phyloP scores from a whole-genome alignment of 352 stramenopile genomes.

The Globisporangium megalacanthum region DNA sequence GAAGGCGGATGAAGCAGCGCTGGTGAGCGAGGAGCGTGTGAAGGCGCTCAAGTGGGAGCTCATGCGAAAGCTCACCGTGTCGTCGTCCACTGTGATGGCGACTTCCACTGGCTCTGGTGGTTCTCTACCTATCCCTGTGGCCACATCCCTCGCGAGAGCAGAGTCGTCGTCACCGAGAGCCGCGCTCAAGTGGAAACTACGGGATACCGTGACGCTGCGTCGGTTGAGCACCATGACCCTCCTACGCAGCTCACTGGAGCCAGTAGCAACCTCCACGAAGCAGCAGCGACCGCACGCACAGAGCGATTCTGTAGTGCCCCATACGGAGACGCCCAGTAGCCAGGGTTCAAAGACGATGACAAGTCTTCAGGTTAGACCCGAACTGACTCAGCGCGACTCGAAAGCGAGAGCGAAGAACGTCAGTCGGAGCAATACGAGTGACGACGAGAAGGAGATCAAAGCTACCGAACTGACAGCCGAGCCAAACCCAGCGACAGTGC shows the following conservation, averaged over 20 bases:
- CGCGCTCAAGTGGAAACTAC: conserved; percentile 49
- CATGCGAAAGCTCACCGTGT: conserved; percentile 39
- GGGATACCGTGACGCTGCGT: conserved; percentile 35
- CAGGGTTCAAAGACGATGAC: not conserved
- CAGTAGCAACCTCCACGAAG: not conserved
- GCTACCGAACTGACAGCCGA: not conserved
- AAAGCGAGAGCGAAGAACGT: not conserved
- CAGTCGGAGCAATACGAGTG: not conserved
- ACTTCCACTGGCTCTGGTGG: not conserved
- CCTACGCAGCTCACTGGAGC: not conserved
- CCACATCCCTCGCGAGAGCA: conserved; percentile 13
- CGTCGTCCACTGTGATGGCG: conserved; percentile 4
- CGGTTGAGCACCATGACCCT: conserved; percentile 13
- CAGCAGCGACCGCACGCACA: conserved; percentile 7
- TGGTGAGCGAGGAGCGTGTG: conserved; percentile 52
- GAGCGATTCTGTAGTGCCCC: conserved; percentile 7
- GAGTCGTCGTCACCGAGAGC: conserved; percentile 22
- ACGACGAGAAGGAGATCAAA: conserved; percentile 1
- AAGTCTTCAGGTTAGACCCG: not conserved
- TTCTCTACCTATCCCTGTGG: not conserved
- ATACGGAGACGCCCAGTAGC: not conserved
- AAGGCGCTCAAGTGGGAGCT: conserved; percentile 75
- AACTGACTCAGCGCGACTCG: not conserved
- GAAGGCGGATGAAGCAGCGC: conserved; percentile 24
- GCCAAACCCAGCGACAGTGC: not conserved